Evolutionary conservation across 2,329 filamentous ascomycete genomes (phyloP), one percentile per base, ranked within the genome.

Genomic region (Penicillium sp.): DNA sequence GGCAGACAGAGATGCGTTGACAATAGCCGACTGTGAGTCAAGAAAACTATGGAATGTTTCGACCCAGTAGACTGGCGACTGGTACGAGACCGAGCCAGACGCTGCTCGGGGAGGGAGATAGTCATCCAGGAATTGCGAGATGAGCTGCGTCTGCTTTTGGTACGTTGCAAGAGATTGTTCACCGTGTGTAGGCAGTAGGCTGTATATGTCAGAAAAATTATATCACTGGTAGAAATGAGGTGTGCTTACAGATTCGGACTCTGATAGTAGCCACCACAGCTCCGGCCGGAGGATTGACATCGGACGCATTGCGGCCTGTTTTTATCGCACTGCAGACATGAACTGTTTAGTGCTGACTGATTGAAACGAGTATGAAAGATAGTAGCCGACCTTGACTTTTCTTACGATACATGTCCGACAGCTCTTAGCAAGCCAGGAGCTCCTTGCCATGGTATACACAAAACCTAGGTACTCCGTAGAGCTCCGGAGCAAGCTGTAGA

Each of bases 351-450:
- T 24, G 23, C 48, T 40, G 33, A n/a, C 11, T 3, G 30, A 18
- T 33, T 12, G 30, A 24, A 33, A 12, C 2, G 5, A 24, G 4
- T 16, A 35, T 50, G 9, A 21, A 20, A 20, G 47, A n/a, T 35
- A 35, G 30, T 50, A 38, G 28, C 30, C 23, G 16, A 50, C 47
- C 30, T 50, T 50, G 20, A 50, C 47, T 21, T 50, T 50, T 35
- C 47, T 50, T 23, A 20, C 16, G 7, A 50, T 20, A n/a, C 47
- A 50, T 38, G 47, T 50, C 14, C 47, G 47, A 50, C 47, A 50
- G 7, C 47, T 50, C 35, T 38, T 33, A 21, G 30, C 26, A 14
- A 21, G 26, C 47, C 47, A 50, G 1, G 47, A 50, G 23, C 47
- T 50, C 35, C 47, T 50, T 35, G 28, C 47, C 47, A 50, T 50